A percentile compares a stretch with the other conserved stretches of the same genome.
Conservation (phyloP, 1,284 basidiomycete genomes). For the Moniliophthora roreri region DNA sequence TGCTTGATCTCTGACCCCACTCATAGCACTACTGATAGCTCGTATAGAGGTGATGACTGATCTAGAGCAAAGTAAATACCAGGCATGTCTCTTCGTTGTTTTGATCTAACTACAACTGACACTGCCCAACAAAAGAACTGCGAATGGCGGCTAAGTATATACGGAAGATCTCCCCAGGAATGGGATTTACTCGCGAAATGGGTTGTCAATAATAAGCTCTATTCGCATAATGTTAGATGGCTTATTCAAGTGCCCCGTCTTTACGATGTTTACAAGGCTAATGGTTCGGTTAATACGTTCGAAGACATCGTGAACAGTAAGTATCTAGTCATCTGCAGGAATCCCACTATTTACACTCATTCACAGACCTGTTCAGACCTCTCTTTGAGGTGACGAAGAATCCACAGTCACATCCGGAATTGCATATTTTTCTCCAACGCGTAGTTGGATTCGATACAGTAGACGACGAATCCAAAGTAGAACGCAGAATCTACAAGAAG, state of each 20-base stretch:
- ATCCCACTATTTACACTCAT: slow-evolving; percentile 9
- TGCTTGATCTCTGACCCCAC: slow-evolving; percentile 16
- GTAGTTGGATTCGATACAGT: slow-evolving; percentile 97
- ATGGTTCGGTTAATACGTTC: slow-evolving; percentile 84
- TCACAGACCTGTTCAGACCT: slow-evolving; percentile 86
- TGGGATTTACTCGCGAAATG: slow-evolving; percentile 99
- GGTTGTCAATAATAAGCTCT: slow-evolving; percentile 93
- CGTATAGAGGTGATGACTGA: slow-evolving; percentile 91
- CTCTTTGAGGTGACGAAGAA: slow-evolving; percentile 97
- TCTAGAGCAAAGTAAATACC: slow-evolving; percentile 98
- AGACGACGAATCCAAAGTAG: slow-evolving; percentile 96
- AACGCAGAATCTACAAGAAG: slow-evolving; percentile 91
- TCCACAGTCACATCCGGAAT: slow-evolving; percentile 86
- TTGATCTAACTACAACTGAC: neutral
- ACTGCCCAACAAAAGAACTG: slow-evolving; percentile 64
- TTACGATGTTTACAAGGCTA: slow-evolving; percentile 95
- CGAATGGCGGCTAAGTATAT: slow-evolving; percentile 97
- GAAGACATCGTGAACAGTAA: slow-evolving; percentile 89
- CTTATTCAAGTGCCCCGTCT: slow-evolving; percentile 94
- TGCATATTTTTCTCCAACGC: slow-evolving; percentile 95
- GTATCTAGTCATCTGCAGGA: slow-evolving; percentile 28
- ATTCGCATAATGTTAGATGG: slow-evolving; percentile 98
- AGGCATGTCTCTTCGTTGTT: slow-evolving; percentile 50
- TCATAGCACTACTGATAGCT: neutral
- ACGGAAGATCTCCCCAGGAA: slow-evolving; percentile 79